Base-by-base conservation (phyloP, 345 rosid genomes). In the Theobroma cacao region DNA sequence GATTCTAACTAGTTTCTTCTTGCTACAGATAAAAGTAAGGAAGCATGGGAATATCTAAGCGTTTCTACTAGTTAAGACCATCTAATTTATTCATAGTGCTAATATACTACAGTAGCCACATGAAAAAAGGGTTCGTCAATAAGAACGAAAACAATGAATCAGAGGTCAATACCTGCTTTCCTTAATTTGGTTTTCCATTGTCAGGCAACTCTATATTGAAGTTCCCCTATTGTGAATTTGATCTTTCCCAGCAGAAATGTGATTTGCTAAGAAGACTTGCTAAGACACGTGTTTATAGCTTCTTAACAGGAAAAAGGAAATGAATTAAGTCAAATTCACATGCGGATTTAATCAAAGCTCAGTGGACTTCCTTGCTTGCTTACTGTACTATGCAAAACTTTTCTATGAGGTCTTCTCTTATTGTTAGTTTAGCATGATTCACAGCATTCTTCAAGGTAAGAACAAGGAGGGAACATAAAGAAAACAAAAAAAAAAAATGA, bases 171-270 rank as follows among this genome's bases (percentile, higher is more conserved):
- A 55, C 78, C 66, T 53, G 56, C 14, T 74, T 70, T 36, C 28
- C 69, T 38, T 74, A 18, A 52, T n/a, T 64, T 14, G 48, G 55
- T 50, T 38, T 7, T 43, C 76, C 81, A 40, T 70, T 82, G 30
- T 64, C 58, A 24, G 52, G 3, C 8, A 70, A 55, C 58, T 67
- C 52, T 40, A 47, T 47, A 33, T 14, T n/a, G 61, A n/a, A 17
- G 3, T 73, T 24, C 68, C 59, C 18, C 12, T 41, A 52, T 1
- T 34, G 7, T 17, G 34, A 65, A 38, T 38, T n/a, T 65, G 70
- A 65, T 67, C 30, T 24, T 43, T 22, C 34, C 53, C 52, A 67
- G 74, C 15, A 77, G 15, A 28, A 52, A 1, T 17, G 64, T 67
- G 24, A 61, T 24, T n/a, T 72, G 72, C 28, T 36, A 38, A 22